Evolutionary conservation across 1,139 yeast species (phyloP), one percentile per base, ranked within the genome.

Genomic region (Debaryomycetaceae sp.): DNA sequence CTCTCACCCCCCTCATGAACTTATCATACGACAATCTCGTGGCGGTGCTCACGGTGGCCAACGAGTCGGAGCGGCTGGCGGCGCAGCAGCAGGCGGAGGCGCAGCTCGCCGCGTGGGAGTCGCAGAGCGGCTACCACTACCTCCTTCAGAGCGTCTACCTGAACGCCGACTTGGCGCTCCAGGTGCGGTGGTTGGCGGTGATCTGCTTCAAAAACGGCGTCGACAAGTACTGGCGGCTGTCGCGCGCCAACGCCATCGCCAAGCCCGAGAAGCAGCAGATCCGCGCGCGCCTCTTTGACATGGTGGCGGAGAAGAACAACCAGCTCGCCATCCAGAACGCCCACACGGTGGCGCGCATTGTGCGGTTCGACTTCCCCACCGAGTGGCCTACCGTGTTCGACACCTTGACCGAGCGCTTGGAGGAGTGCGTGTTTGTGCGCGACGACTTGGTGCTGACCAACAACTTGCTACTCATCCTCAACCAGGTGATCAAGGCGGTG

Each of bases 181-280:
- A 82, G 38, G 65, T 76, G 6, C 64, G 97, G 47, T 86, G 95
- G 95, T 61, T 89, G 25, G 89, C 96, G 0, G 70, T 86, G 3
- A 89, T 91, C 27, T 83, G 83, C 42, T 76, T 91, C 53, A 91
- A 91, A 48, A 91, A 89, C 54, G 94, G 95, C 2, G 63, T 85
- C 16, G 95, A 85, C 19, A 77, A 71, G 45, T 78, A 77, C 46
- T 89, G 97, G 97, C 64, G 96, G 36, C 62, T 79, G 1, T 68
- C 86, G 0, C 66, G 85, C 18, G 58, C 52, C 23, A 49, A 61
- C 43, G 75, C 84, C 2, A 76, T 86, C 11, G 43, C 66, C 7
- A 71, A 68, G 31, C 86, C 81, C 10, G 96, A 88, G 46, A 89
- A 88, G 49, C 43, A 44, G 0, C 71, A 68, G 32, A 84, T 91